Evolutionary conservation across 257 asterid species (phyloP).

Genomic region (Striga asiatica): DNA sequence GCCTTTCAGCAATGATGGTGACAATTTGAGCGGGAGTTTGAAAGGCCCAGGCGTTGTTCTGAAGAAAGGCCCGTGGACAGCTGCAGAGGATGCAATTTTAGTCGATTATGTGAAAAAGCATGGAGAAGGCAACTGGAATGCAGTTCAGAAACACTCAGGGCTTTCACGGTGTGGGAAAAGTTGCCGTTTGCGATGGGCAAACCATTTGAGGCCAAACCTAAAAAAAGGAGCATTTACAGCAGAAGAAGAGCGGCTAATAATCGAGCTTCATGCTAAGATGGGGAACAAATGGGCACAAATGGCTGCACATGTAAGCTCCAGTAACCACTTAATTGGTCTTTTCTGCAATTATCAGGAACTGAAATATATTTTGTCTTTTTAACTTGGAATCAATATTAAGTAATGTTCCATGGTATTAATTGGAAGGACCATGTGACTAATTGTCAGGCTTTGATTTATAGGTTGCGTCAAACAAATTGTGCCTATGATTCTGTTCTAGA

Average conservation of each 20-base stretch:
- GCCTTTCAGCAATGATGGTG: slow-evolving; percentile 39
- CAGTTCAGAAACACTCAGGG: slow-evolving; percentile 59
- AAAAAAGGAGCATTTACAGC: slow-evolving; percentile 60
- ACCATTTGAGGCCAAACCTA: slow-evolving; percentile 61
- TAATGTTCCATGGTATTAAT: slow-evolving; percentile 1
- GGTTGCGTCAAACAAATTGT: slow-evolving; percentile 9
- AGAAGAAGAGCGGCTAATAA: slow-evolving; percentile 47
- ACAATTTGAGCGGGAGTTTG: slow-evolving; percentile 28
- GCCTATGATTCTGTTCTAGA: neutral
- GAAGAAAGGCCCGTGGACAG: slow-evolving; percentile 71
- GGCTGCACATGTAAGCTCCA: slow-evolving; percentile 61
- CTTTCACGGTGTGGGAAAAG: slow-evolving; percentile 66
- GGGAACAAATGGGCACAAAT: slow-evolving; percentile 70
- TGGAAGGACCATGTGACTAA: neutral
- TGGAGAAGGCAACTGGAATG: slow-evolving; percentile 72
- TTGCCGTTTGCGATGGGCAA: slow-evolving; percentile 64
- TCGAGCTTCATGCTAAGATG: slow-evolving; percentile 68
- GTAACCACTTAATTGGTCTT: slow-evolving; percentile 7
- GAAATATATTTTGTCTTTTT: slow-evolving; percentile 7
- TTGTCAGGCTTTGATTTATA: slow-evolving; percentile 9
- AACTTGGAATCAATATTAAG: neutral
- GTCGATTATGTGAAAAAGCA: slow-evolving; percentile 54
- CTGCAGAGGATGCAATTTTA: slow-evolving; percentile 51
- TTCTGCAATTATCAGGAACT: slow-evolving; percentile 7
- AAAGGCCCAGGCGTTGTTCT: slow-evolving; percentile 29